Percentiles rank a stretch among this genome's conserved stretches.
Evolutionary conservation across 1,284 basidiomycete species (phyloP).

Genomic region (Melampsora americana): DNA sequence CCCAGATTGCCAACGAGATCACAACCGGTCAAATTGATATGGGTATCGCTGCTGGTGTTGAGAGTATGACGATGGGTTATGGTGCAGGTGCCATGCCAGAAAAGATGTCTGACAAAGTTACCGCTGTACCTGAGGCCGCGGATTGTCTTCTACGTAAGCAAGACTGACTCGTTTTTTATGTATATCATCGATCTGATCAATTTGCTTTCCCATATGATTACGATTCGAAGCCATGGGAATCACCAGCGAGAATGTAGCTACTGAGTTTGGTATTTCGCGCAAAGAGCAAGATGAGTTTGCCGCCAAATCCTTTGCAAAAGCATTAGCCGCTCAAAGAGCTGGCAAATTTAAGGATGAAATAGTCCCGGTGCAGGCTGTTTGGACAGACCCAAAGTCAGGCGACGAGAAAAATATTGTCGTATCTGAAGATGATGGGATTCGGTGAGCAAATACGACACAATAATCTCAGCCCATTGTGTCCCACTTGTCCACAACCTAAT

Average conservation of each 20-base stretch:
- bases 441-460: slow-evolving; percentile 3
- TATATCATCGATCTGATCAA: not conserved
- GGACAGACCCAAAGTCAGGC: slow-evolving; percentile 78
- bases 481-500: not conserved
- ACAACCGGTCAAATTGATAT: slow-evolving; percentile 54
- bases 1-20: slow-evolving; percentile 88
- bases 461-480: not conserved
- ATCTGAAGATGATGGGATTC: slow-evolving; percentile 82
- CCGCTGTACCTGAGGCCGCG: slow-evolving; percentile 72
- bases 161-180: slow-evolving; percentile 35
- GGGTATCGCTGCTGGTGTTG: slow-evolving; percentile 75
- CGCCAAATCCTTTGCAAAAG: slow-evolving; percentile 77
- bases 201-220: not conserved
- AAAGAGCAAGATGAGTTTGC: slow-evolving; percentile 78
- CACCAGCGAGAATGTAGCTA: slow-evolving; percentile 92
- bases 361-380: slow-evolving; percentile 72
- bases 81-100: slow-evolving; percentile 69
- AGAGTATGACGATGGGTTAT: slow-evolving; percentile 87
- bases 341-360: slow-evolving; percentile 93
- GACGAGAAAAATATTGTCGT: slow-evolving; percentile 75
- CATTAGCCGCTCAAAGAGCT: slow-evolving; percentile 75
- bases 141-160: slow-evolving; percentile 79
- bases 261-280: slow-evolving; percentile 71
- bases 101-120: slow-evolving; percentile 74
- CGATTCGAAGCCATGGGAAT: slow-evolving; percentile 69